Conservation (phyloP, 192 early-diverging fungal species). For the Backusella mclennaniae region DNA sequence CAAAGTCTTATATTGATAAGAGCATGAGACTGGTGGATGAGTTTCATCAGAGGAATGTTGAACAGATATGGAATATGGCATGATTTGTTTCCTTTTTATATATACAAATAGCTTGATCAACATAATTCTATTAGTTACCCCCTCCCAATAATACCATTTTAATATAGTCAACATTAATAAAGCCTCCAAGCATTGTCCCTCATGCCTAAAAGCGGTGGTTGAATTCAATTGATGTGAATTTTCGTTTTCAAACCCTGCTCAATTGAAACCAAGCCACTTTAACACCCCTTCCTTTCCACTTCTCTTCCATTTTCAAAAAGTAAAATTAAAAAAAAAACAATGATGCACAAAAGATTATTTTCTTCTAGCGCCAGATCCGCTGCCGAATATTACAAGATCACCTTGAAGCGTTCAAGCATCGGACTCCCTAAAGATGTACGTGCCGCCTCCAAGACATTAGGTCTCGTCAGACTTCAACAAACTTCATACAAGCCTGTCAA, state of each 20-base stretch:
- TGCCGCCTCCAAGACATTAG: constrained; percentile 37
- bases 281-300: neutral
- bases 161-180: too few relatives aligned
- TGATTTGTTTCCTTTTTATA: neutral
- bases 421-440: constrained; percentile 36
- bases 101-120: neutral
- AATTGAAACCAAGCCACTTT: neutral
- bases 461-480: constrained; percentile 35
- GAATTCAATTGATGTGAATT: neutral
- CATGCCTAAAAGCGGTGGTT: neutral
- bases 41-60: neutral
- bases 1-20: neutral
- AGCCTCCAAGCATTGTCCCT: too few relatives aligned
- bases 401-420: constrained; percentile 45
- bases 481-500: constrained; percentile 46
- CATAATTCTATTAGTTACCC: neutral
- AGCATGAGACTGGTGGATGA: neutral
- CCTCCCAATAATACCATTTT: too few relatives aligned
- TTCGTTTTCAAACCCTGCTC: neutral
- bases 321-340: neutral
- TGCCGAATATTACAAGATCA: constrained; percentile 43
- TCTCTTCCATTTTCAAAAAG: neutral
- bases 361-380: constrained; percentile 11
- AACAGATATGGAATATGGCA: neutral
- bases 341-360: constrained; percentile 20